Evolutionary conservation across 352 stramenopile species (phyloP).

Genomic region (Globisporangium heterothallicum): DNA sequence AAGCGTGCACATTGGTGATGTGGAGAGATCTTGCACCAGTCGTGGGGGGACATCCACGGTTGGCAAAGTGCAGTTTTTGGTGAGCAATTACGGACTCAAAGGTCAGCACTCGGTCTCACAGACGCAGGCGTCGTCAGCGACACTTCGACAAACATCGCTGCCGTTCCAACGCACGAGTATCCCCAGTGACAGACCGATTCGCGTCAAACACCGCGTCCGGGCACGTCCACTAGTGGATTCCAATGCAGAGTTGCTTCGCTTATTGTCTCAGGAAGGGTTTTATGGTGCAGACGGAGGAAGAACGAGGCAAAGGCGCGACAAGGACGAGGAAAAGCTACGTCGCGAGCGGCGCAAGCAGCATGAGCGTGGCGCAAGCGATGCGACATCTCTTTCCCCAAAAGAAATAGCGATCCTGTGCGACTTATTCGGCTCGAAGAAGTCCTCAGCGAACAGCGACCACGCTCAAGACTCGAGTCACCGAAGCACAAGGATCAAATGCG

Average conservation of each 20-base stretch:
- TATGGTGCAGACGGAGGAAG: conserved; percentile 22
- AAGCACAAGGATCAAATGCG: conserved; percentile 49
- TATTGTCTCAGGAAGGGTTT: conserved; percentile 62
- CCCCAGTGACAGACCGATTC: conserved; percentile 8
- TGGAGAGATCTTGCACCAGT: conserved; percentile 1
- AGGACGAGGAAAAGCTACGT: not conserved
- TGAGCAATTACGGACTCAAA: conserved; percentile 85
- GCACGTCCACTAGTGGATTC: conserved; percentile 66
- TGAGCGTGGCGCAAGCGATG: conserved; percentile 23
- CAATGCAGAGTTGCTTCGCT: conserved; percentile 59
- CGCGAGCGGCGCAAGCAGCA: conserved; percentile 17
- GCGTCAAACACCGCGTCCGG: conserved; percentile 61
- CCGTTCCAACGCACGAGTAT: not conserved
- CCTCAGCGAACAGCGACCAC: conserved; percentile 1
- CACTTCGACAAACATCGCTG: not conserved
- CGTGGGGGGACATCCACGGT: conserved; percentile 17
- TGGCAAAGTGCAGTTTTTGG: conserved; percentile 78
- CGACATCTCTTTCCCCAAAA: conserved; percentile 44
- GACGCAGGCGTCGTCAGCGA: conserved; percentile 3
- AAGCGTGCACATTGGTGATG: conserved; percentile 5
- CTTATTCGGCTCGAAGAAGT: conserved; percentile 36
- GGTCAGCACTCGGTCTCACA: conserved; percentile 23
- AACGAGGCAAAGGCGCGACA: not conserved
- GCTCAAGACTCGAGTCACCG: conserved; percentile 10
- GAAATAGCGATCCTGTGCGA: conserved; percentile 63